These are phyloP conservation scores for Pichia sp. DNA, from an alignment of 1,139 yeast species.

Conservation along the genomic window DNA sequence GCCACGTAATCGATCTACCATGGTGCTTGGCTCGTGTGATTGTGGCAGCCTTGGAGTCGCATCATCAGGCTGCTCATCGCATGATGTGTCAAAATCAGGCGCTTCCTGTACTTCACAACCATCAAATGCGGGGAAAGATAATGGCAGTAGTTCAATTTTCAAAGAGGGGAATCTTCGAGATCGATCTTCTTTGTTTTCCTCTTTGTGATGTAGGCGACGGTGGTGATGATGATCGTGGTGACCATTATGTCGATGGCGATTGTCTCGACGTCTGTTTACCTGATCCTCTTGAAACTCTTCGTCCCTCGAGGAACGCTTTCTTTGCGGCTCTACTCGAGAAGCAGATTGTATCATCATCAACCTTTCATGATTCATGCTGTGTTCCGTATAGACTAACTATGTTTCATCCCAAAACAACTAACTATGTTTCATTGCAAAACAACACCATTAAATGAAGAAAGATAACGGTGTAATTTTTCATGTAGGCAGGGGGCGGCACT, in stretches of 20 bases:
- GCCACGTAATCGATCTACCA: slow-evolving; percentile 12
- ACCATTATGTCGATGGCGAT: neutral
- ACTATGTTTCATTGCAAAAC: too few species aligned
- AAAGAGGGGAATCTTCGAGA: neutral
- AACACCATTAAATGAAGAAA: neutral
- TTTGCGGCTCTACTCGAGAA: neutral
- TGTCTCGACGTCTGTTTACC: neutral
- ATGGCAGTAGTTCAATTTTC: neutral
- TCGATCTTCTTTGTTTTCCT: neutral
- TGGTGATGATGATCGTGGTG: neutral
- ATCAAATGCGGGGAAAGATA: slow-evolving; percentile 12
- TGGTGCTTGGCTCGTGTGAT: slow-evolving; percentile 10
- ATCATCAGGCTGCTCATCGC: slow-evolving; percentile 17
- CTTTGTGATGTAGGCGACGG: neutral
- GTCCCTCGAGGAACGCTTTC: neutral
- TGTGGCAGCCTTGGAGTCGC: slow-evolving; percentile 19
- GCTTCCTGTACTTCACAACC: slow-evolving; percentile 23
- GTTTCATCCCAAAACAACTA: too few species aligned
- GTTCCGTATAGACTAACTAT: too few species aligned
- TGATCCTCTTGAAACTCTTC: neutral
- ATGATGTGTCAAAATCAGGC: slow-evolving; percentile 24
- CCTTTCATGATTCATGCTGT: neutral
- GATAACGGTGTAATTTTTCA: neutral
- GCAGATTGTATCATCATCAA: neutral
- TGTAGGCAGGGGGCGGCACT: neutral